These are phyloP conservation scores for Skeletonema tropicum DNA, from an alignment of 108 stramenopile species.

Conservation along the genomic window DNA sequence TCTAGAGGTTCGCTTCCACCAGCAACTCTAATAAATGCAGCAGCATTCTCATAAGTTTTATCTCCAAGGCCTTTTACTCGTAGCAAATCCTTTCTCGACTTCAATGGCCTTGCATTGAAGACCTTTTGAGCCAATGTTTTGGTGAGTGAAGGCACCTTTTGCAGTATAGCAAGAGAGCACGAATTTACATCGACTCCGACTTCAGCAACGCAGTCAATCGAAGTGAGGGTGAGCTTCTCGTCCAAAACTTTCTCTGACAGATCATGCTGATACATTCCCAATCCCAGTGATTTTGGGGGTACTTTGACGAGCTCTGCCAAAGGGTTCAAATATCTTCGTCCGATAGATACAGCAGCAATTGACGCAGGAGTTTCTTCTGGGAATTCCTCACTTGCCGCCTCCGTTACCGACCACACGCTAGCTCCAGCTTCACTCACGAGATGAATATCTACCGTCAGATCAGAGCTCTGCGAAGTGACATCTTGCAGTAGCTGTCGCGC, in stretches of 20 bases:
- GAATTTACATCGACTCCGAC: slow-evolving; percentile 69
- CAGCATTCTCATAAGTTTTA: slow-evolving; percentile 70
- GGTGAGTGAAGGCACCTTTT: slow-evolving; percentile 65
- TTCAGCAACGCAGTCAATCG: slow-evolving; percentile 60
- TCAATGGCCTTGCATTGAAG: slow-evolving; percentile 55
- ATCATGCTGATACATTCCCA: slow-evolving; percentile 86
- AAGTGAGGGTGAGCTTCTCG: slow-evolving; percentile 50
- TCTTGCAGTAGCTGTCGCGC: slow-evolving; percentile 50
- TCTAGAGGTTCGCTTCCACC: slow-evolving; percentile 62
- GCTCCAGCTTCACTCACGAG: slow-evolving; percentile 79
- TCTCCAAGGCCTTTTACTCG: slow-evolving; percentile 60
- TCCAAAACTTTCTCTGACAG: slow-evolving; percentile 58
- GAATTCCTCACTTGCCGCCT: slow-evolving; percentile 60
- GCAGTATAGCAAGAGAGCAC: slow-evolving; percentile 51
- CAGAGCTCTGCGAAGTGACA: slow-evolving; percentile 17
- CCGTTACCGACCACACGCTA: slow-evolving; percentile 75
- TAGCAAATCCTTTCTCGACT: slow-evolving; percentile 52
- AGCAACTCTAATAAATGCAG: slow-evolving; percentile 55
- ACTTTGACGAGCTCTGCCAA: slow-evolving; percentile 69
- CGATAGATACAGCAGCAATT: slow-evolving; percentile 68
- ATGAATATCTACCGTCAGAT: slow-evolving; percentile 50
- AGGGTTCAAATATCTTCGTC: slow-evolving; percentile 64
- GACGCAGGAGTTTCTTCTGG: slow-evolving; percentile 54
- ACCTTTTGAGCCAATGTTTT: slow-evolving; percentile 40
- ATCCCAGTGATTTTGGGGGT: slow-evolving; percentile 61